phyloP scores from a whole-genome alignment of 768 basidiomycete genomes.

The Rubroboletus satanas region DNA sequence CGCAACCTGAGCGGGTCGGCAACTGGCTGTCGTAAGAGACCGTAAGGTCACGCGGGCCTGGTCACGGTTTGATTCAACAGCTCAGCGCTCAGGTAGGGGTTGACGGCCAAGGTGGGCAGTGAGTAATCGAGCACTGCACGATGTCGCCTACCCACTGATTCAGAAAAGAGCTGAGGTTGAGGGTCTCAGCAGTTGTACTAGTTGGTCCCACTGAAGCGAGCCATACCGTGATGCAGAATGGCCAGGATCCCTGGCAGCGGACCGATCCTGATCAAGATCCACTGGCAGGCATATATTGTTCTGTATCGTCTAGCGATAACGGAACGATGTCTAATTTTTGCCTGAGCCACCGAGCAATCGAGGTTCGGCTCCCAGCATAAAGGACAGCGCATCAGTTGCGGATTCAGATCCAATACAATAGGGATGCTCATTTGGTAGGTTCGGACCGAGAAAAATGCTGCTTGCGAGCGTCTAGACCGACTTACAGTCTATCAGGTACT shows the following conservation, averaged over 20 bases:
- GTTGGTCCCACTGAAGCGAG: not conserved
- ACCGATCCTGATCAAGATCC: slow-evolving; percentile 18
- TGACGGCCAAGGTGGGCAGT: not conserved
- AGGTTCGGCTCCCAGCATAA: not conserved
- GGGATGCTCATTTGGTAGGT: not conserved
- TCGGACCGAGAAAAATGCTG: not conserved
- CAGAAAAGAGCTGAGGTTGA: not conserved
- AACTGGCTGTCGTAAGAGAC: slow-evolving; percentile 22
- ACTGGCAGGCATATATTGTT: not conserved
- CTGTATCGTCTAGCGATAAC: slow-evolving; percentile 12
- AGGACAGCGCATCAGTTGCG: not conserved
- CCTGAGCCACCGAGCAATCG: not conserved
- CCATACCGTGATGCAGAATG: not conserved
- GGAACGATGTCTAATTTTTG: slow-evolving; percentile 1
- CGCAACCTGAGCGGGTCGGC: slow-evolving; percentile 9
- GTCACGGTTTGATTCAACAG: not conserved
- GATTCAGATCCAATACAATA: slow-evolving; percentile 3
- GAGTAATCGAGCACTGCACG: not conserved
- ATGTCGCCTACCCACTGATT: not conserved
- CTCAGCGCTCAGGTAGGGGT: not conserved
- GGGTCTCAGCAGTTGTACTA: not conserved
- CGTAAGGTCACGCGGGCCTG: slow-evolving; percentile 5
- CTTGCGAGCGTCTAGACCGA: slow-evolving; percentile 1
- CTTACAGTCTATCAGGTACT: slow-evolving; percentile 5
- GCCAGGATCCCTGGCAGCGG: not conserved